phyloP scores from a whole-genome alignment of 768 basidiomycete genomes.

The Collybia nuda region DNA sequence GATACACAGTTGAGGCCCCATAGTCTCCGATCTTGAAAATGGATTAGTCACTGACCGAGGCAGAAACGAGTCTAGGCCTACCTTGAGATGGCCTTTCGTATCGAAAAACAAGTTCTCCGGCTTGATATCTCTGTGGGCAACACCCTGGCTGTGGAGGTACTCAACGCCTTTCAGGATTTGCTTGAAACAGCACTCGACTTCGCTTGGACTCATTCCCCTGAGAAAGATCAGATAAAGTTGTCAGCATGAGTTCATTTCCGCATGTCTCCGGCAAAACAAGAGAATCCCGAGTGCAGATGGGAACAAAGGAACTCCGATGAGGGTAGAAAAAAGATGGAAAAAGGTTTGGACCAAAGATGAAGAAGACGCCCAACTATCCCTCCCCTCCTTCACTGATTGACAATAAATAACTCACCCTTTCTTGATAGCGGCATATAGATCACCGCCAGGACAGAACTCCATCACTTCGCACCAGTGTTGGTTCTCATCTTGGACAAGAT shows the following conservation, averaged over 20 bases:
- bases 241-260: slow-evolving; percentile 13
- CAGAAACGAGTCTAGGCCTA: slow-evolving; percentile 25
- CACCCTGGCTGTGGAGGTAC: slow-evolving; percentile 95
- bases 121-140: slow-evolving; percentile 97
- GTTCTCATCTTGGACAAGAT: slow-evolving; percentile 96
- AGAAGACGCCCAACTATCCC: not conserved
- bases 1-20: slow-evolving; percentile 98
- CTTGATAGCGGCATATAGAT: slow-evolving; percentile 98
- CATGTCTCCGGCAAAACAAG: not conserved
- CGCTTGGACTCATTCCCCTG: slow-evolving; percentile 77
- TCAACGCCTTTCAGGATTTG: slow-evolving; percentile 87
- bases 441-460: slow-evolving; percentile 99
- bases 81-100: slow-evolving; percentile 90
- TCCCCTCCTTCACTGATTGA: not conserved
- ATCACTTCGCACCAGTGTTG: slow-evolving; percentile 99
- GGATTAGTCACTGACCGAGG: not conserved
- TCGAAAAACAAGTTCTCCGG: slow-evolving; percentile 98
- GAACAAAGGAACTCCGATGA: slow-evolving; percentile 6
- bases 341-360: no score
- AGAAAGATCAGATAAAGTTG: slow-evolving; percentile 1
- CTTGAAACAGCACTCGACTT: slow-evolving; percentile 98
- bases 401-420: slow-evolving; percentile 60
- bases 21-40: slow-evolving; percentile 88
- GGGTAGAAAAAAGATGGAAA: slow-evolving; percentile 2
- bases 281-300: not conserved